phyloP scores from a whole-genome alignment of 2,329 filamentous ascomycete species.

The Cadophora gregata region DNA sequence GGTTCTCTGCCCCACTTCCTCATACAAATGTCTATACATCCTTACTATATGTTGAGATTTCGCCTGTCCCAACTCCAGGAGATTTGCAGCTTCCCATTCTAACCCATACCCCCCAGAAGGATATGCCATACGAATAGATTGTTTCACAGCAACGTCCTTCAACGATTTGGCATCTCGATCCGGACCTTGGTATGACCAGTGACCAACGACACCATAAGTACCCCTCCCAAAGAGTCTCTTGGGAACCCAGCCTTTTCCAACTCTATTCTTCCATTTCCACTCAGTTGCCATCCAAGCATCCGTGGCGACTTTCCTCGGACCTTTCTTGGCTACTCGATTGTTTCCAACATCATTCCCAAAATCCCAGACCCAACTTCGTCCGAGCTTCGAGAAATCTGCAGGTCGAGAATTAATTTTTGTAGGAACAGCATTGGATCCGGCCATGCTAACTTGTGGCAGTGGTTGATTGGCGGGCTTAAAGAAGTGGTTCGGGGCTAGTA shows the following conservation, averaged over 20 bases:
- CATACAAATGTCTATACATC: slow-evolving; percentile 27
- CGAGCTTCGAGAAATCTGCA: neutral
- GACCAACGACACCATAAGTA: slow-evolving; percentile 25
- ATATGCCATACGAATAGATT: neutral
- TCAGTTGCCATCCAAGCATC: slow-evolving; percentile 9
- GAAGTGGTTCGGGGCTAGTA: neutral
- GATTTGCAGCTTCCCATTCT: slow-evolving; percentile 10
- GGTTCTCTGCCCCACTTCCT: slow-evolving; percentile 22
- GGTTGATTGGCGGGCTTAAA: neutral
- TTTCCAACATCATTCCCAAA: neutral
- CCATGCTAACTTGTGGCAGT: neutral
- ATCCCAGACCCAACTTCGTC: slow-evolving; percentile 12
- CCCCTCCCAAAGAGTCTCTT: slow-evolving; percentile 19
- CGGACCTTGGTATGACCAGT: slow-evolving; percentile 26
- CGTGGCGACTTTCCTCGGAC: neutral
- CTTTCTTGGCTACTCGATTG: neutral
- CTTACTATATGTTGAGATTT: slow-evolving; percentile 22
- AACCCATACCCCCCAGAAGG: slow-evolving; percentile 2
- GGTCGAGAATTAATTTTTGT: neutral
- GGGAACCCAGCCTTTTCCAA: slow-evolving; percentile 18
- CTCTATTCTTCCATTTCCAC: slow-evolving; percentile 13
- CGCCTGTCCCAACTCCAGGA: slow-evolving; percentile 10
- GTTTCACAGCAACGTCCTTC: slow-evolving; percentile 30
- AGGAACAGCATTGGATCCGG: neutral
- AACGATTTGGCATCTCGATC: slow-evolving; percentile 15